Evolutionary conservation across 1,284 basidiomycete species (phyloP).

Genomic region (Ganoderma leucocontextum): DNA sequence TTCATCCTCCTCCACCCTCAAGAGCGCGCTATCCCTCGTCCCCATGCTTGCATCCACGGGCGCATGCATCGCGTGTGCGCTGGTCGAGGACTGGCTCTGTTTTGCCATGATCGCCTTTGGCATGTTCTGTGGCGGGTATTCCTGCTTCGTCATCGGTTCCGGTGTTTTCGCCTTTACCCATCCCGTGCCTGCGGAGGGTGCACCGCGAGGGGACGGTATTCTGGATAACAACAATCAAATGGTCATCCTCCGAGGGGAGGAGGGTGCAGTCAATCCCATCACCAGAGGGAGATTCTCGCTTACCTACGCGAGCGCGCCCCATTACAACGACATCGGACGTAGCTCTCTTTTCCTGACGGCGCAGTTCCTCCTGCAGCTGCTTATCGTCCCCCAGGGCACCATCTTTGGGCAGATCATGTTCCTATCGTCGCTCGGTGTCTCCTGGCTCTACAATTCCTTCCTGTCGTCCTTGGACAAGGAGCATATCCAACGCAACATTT

Average conservation of each 20-base stretch:
- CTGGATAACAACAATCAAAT: conserved; percentile 17
- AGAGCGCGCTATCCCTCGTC: conserved; percentile 18
- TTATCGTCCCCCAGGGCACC: conserved; percentile 27
- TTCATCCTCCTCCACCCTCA: neutral
- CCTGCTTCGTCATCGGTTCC: conserved; percentile 27
- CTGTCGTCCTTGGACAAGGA: conserved; percentile 31
- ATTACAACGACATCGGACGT: conserved; percentile 25
- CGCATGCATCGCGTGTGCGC: conserved; percentile 20
- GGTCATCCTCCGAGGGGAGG: conserved; percentile 26
- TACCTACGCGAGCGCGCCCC: conserved; percentile 21
- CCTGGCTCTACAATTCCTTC: conserved; percentile 32
- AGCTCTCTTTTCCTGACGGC: conserved; percentile 27
- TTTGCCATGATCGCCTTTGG: conserved; percentile 28
- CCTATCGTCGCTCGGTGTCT: conserved; percentile 26
- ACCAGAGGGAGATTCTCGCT: conserved; percentile 29
- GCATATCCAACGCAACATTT: conserved; percentile 26
- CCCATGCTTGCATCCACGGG: conserved; percentile 25
- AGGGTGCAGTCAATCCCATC: conserved; percentile 28
- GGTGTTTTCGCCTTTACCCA: conserved; percentile 24
- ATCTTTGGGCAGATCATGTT: conserved; percentile 31
- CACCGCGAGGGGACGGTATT: conserved; percentile 26
- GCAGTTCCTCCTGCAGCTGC: conserved; percentile 32
- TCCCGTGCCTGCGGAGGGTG: conserved; percentile 15
- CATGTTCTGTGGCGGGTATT: conserved; percentile 25
- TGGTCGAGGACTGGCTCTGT: conserved; percentile 24